Percentiles rank a stretch among this genome's conserved stretches.
Conservation (phyloP, 2,329 filamentous ascomycete species). For the Pseudocercospora crystallina region DNA sequence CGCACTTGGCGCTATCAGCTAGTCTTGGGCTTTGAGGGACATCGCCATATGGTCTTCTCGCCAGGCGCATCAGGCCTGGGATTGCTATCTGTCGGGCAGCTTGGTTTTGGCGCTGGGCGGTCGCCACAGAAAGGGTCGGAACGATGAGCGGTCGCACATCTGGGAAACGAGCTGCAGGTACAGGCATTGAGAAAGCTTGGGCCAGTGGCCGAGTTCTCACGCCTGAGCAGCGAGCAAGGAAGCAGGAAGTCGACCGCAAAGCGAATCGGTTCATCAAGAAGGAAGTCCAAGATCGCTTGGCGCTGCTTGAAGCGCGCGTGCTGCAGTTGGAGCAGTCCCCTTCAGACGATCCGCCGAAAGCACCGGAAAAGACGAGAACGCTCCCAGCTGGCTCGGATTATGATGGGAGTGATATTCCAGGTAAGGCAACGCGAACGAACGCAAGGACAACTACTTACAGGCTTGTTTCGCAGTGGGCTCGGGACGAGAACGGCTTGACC, state of each 20-base stretch:
- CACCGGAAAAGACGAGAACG: no score
- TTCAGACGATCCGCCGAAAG: not conserved
- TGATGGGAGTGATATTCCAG: no score
- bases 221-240: conserved; percentile 24
- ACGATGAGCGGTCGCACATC: conserved; percentile 26
- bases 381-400: no score
- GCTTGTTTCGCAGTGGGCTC: no score
- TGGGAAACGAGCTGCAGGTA: conserved; percentile 15
- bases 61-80: no score
- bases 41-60: no score
- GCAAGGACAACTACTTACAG: no score
- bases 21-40: no score
- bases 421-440: no score
- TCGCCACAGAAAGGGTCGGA: not conserved
- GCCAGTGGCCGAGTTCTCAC: conserved; percentile 26
- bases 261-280: conserved; percentile 28
- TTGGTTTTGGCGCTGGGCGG: no score
- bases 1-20: no score
- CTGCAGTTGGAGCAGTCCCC: conserved; percentile 16
- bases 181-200: conserved; percentile 23
- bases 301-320: conserved; percentile 22
- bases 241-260: conserved; percentile 26
- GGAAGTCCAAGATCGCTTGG: conserved; percentile 25
- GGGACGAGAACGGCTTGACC: not conserved
- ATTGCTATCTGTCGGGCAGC: no score